Evolutionary conservation across 495 filamentous ascomycete genomes (phyloP).

Genomic region (Opeltia flavorubescens): DNA sequence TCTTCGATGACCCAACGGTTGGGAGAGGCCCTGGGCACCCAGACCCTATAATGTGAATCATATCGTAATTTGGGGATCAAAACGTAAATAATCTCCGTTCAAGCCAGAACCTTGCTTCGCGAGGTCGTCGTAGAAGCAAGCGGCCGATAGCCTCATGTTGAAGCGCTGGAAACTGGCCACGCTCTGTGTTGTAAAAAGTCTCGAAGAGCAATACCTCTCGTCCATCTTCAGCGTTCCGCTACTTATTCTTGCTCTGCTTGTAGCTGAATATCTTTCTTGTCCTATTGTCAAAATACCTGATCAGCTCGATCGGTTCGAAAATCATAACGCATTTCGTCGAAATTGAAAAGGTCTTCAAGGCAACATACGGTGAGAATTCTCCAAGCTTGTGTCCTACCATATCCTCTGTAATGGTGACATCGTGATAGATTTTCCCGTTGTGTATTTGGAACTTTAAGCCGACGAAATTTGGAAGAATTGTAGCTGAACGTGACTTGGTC

Average conservation of each 20-base stretch:
- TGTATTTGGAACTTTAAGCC: conserved; percentile 86
- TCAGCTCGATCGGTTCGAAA: background rate
- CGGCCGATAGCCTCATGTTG: no score
- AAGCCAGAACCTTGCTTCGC: no score
- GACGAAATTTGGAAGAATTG: conserved; percentile 92
- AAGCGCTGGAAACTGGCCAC: no score
- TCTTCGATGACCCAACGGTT: no score
- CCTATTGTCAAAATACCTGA: conserved; percentile 28
- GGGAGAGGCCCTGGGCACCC: no score
- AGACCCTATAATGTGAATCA: no score
- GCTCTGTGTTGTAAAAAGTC: no score
- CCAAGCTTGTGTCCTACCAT: conserved; percentile 98
- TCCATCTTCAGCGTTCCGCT: background rate
- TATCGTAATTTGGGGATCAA: no score
- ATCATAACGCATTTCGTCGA: background rate
- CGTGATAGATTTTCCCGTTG: conserved; percentile 87
- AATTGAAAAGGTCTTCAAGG: conserved; percentile 1
- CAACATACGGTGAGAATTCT: conserved; percentile 78
- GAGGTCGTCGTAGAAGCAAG: no score
- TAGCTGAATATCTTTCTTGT: conserved; percentile 79
- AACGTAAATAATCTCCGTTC: no score
- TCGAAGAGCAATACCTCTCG: no score
- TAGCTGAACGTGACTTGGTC: conserved; percentile 80
- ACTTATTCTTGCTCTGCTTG: conserved; percentile 67
- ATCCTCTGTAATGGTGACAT: conserved; percentile 82